phyloP scores from a whole-genome alignment of 2,329 filamentous ascomycete genomes.

The Phialophora tarda region DNA sequence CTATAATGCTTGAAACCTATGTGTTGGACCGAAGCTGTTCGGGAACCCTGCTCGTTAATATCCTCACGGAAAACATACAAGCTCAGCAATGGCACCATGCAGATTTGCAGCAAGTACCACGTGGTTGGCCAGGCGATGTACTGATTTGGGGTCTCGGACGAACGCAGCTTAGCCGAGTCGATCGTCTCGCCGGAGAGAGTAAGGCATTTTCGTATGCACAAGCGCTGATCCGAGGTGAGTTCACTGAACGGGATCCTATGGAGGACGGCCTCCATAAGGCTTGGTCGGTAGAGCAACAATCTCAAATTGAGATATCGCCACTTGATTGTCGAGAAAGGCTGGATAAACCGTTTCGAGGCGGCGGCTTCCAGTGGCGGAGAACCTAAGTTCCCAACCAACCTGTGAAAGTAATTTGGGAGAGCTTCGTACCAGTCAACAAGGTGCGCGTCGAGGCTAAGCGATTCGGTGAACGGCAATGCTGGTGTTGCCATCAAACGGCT shows the following conservation, averaged over 20 bases:
- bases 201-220: constrained; percentile 27
- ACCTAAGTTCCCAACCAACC: background rate
- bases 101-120: constrained; percentile 37
- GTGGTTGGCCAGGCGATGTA: constrained; percentile 31
- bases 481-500: constrained; percentile 14
- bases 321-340: constrained; percentile 30
- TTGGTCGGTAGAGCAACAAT: constrained; percentile 37
- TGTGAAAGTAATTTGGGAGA: constrained; percentile 21
- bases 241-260: constrained; percentile 27
- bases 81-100: constrained; percentile 33
- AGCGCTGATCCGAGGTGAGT: constrained; percentile 26
- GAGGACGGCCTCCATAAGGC: constrained; percentile 30
- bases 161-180: constrained; percentile 22
- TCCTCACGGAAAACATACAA: constrained; percentile 24
- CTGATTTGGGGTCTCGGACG: constrained; percentile 27
- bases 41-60: background rate
- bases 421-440: constrained; percentile 28
- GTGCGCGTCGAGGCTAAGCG: constrained; percentile 26
- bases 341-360: constrained; percentile 13
- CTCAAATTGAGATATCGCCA: constrained; percentile 38
- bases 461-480: constrained; percentile 20
- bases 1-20: constrained; percentile 5
- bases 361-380: background rate
- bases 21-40: background rate
- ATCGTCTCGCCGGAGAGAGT: constrained; percentile 22